Base-by-base conservation (phyloP, 192 early-diverging fungal genomes). In the Coemansia sp. region DNA sequence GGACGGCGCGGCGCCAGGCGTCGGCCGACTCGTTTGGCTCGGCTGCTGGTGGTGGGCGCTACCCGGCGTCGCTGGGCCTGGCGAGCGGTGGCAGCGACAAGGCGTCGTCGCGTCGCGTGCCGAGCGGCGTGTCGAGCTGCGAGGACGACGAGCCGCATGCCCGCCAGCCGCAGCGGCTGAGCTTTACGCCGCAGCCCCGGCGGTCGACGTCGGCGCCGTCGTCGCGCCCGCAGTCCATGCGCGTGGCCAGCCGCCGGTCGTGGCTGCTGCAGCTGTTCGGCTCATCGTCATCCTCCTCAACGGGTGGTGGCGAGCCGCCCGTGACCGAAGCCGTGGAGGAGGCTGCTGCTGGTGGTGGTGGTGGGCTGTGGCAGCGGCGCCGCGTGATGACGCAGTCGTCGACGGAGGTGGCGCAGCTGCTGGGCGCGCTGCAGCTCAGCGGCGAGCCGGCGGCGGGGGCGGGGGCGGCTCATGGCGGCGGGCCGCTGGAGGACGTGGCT, bases 171-270 rank as follows among this genome's bases (percentile, higher is more conserved):
- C 24, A 73, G 24, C 58, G 77, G 0, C 45, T 79, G 45, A 79
- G 77, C 20, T 60, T 74, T 20, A 71, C 67, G 2, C 47, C 71
- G 2, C 59, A 79, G 67, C 67, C 77, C 3, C 71, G 77, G 0
- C 71, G 77, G 15, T 79, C 77, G 8, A 79, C 77, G 5, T 79
- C 77, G 12, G 77, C 70, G 25, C 77, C 77, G 11, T 79, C 77
- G 24, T 25, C 47, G 8, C 67, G 77, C 0, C 77, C 77, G 12
- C 77, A 79, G 59, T 74, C 77, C 3, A 79, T 79, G 77, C 68
- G 68, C 3, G 63, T 79, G 1, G 17, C 64, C 7, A 47, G 77
- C n/a, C 42, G 72, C 0, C 43, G 68, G 22, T 79, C 77, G n/a
- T 79, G 77, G 77, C 54, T 79, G 1, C 40, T 41, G 20, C 67